These are phyloP conservation scores for Apiospora pterosperma DNA, from an alignment of 2,329 filamentous ascomycete genomes.

Conservation along the genomic window DNA sequence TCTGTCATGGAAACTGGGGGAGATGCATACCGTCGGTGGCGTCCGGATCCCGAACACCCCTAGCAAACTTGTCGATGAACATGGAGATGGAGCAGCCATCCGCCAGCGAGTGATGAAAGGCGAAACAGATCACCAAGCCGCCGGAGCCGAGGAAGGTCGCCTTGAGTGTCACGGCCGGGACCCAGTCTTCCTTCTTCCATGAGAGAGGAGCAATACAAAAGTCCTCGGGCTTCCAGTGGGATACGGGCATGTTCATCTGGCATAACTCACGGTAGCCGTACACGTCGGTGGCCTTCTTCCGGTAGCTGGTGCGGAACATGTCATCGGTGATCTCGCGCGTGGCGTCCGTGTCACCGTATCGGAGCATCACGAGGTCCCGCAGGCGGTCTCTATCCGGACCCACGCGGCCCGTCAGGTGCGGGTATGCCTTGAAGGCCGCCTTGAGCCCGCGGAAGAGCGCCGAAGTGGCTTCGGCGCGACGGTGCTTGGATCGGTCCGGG, in stretches of 20 bases:
- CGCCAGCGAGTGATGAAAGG: constrained; percentile 6
- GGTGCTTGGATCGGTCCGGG: neutral
- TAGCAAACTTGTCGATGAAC: constrained; percentile 9
- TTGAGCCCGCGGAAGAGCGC: constrained; percentile 5
- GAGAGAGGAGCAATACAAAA: constrained; percentile 6
- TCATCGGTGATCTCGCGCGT: neutral
- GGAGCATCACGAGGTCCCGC: constrained; percentile 6
- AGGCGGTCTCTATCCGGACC: neutral
- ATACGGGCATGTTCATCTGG: constrained; percentile 10
- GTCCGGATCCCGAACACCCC: neutral
- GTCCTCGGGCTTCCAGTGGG: constrained; percentile 8
- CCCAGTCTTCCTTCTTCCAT: constrained; percentile 4
- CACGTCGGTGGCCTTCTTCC: neutral
- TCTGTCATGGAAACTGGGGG: too few species aligned
- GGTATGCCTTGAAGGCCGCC: constrained; percentile 7
- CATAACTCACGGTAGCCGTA: constrained; percentile 9
- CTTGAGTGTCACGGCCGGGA: constrained; percentile 13
- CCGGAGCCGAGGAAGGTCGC: constrained; percentile 12
- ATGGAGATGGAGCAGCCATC: constrained; percentile 10
- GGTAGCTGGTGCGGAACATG: constrained; percentile 4
- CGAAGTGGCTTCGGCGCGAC: neutral
- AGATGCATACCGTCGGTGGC: neutral
- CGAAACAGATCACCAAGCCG: constrained; percentile 12
- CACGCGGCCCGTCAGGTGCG: constrained; percentile 12
- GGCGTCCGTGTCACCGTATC: constrained; percentile 7